These are phyloP conservation scores for Petunia axillaris DNA, from an alignment of 257 asterid species.

Conservation along the genomic window DNA sequence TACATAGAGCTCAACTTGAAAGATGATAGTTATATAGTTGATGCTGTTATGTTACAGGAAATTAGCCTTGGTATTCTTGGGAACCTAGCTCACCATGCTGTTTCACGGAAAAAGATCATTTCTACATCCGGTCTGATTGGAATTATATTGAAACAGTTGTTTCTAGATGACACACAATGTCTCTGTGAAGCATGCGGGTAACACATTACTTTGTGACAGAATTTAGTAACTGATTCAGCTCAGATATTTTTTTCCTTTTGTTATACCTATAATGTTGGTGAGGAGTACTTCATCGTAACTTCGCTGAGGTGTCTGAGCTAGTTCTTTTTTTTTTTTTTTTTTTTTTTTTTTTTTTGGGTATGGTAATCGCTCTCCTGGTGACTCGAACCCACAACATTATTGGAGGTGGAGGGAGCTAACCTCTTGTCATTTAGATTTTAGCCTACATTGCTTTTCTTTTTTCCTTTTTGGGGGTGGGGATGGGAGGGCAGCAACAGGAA, in stretches of 20 bases:
- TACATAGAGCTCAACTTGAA: conserved; percentile 1
- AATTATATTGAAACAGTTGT: conserved; percentile 66
- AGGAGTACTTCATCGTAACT: not conserved
- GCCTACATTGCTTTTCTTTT: not conserved
- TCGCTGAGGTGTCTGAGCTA: not conserved
- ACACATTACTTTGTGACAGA: conserved; percentile 13
- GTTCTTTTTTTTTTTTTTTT: no score
- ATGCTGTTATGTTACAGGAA: conserved; percentile 55
- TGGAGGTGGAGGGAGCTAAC: no score
- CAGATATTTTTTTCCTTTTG: not conserved
- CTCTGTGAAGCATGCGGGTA: conserved; percentile 92
- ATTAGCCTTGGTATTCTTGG: conserved; percentile 91
- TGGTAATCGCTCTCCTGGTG: no score
- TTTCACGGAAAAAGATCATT: conserved; percentile 52
- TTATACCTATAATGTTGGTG: not conserved
- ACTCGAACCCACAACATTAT: no score
- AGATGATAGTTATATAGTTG: not conserved
- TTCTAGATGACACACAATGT: conserved; percentile 76
- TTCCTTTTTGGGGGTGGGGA: not conserved
- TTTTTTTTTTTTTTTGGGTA: no score
- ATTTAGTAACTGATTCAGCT: not conserved
- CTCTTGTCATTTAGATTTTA: no score
- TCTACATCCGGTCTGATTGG: conserved; percentile 65
- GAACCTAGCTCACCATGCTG: conserved; percentile 91
- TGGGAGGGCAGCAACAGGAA: no score